phyloP scores from a whole-genome alignment of 345 rosid species.

The Arabidopsis suecica region DNA sequence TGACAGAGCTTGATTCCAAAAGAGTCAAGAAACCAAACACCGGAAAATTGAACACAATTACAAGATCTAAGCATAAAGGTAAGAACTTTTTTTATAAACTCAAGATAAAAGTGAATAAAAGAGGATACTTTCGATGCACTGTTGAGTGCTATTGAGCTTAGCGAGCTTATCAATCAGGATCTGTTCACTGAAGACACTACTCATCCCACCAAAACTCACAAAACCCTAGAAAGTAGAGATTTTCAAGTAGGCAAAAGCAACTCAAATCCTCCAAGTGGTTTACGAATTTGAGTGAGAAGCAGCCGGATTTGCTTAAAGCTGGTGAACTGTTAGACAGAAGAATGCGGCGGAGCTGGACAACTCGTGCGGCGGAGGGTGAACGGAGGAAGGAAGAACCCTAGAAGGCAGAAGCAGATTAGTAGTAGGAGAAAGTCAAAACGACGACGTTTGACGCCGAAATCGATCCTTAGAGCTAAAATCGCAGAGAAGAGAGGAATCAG shows the following conservation, averaged over 20 bases:
- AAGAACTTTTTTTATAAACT: slow-evolving; percentile 4
- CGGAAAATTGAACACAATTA: not conserved
- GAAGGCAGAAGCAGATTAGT: slow-evolving; percentile 21
- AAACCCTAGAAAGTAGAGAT: not conserved
- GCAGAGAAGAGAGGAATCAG: slow-evolving; percentile 34
- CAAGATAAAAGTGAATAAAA: not conserved
- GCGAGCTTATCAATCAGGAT: slow-evolving; percentile 96
- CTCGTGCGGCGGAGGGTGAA: slow-evolving; percentile 40
- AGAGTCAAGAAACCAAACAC: slow-evolving; percentile 47
- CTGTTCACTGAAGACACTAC: slow-evolving; percentile 90
- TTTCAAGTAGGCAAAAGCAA: slow-evolving; percentile 12
- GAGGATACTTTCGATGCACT: slow-evolving; percentile 95
- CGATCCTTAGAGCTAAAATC: slow-evolving; percentile 26
- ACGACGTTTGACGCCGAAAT: slow-evolving; percentile 30
- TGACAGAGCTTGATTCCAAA: slow-evolving; percentile 65
- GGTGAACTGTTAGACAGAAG: not conserved
- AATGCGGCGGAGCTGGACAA: slow-evolving; percentile 31
- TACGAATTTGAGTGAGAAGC: not conserved
- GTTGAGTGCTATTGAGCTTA: slow-evolving; percentile 96
- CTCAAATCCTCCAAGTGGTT: slow-evolving; percentile 4
- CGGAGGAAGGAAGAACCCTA: slow-evolving; percentile 36
- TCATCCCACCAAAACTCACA: slow-evolving; percentile 61
- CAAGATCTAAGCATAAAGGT: slow-evolving; percentile 25
- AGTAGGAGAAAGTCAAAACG: slow-evolving; percentile 16
- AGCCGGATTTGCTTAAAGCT: slow-evolving; percentile 18